These are phyloP conservation scores for Tausonia pullulans DNA, from an alignment of 1,284 basidiomycete genomes.

Conservation along the genomic window DNA sequence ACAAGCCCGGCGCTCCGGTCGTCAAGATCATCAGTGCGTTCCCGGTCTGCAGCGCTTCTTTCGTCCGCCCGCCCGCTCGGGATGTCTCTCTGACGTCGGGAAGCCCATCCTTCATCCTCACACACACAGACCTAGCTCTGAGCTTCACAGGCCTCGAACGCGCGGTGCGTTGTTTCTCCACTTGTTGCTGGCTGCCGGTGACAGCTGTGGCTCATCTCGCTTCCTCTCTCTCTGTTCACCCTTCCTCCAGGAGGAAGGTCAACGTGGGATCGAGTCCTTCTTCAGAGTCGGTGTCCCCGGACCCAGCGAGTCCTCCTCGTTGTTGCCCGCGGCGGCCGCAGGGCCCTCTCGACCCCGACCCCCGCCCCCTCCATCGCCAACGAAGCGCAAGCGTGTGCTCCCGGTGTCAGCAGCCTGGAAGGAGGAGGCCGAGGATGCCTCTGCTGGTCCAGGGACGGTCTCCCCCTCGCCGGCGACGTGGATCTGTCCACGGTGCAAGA, in stretches of 20 bases:
- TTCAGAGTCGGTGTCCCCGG: constrained; percentile 34
- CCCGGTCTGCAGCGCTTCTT: constrained; percentile 28
- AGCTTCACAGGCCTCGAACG: constrained; percentile 73
- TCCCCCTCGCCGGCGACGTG: not conserved
- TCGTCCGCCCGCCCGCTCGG: not conserved
- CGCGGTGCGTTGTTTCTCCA: no score
- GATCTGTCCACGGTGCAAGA: constrained; percentile 18
- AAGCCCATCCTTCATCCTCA: no score
- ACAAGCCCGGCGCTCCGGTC: constrained; percentile 33
- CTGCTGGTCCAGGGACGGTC: no score
- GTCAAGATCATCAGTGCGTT: constrained; percentile 52
- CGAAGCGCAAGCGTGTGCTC: not conserved
- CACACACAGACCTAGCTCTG: constrained; percentile 44
- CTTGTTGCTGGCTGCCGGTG: no score
- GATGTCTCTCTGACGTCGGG: not conserved
- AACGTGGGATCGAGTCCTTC: constrained; percentile 78
- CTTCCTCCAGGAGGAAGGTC: constrained; percentile 54
- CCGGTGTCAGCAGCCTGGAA: not conserved
- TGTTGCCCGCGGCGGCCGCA: not conserved
- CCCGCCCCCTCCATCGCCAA: not conserved
- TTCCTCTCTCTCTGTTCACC: no score
- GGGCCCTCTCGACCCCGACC: not conserved
- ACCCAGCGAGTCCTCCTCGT: not conserved
- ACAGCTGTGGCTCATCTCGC: no score
- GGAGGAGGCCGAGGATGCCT: no score